Conservation (phyloP, 2,329 filamentous ascomycete genomes). For the Apiospora malaysiana region DNA sequence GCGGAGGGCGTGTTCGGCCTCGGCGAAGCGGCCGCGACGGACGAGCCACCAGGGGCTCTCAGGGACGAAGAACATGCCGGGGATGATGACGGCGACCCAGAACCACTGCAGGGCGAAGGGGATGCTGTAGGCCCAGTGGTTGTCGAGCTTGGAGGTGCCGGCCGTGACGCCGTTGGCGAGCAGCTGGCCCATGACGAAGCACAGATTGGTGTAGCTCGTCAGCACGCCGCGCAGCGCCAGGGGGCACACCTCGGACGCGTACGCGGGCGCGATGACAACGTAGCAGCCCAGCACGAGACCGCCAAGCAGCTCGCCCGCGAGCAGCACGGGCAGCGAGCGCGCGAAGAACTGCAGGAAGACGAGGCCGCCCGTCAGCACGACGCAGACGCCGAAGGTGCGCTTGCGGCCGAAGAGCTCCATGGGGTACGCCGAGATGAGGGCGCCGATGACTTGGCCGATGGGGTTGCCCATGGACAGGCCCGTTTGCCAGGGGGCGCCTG, state of each 20-base stretch:
- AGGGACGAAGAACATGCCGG: conserved; percentile 52
- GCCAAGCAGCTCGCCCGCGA: conserved; percentile 66
- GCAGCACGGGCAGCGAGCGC: conserved; percentile 57
- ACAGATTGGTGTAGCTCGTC: conserved; percentile 66
- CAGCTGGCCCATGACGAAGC: conserved; percentile 67
- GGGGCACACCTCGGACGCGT: conserved; percentile 66
- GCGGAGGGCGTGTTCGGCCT: conserved; percentile 47
- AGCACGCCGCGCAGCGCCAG: conserved; percentile 61
- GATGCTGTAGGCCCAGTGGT: conserved; percentile 57
- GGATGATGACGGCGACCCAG: conserved; percentile 52
- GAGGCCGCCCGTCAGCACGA: conserved; percentile 53
- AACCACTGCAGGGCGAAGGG: conserved; percentile 58
- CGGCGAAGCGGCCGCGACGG: conserved; percentile 46
- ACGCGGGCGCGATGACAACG: conserved; percentile 63
- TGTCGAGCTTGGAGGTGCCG: conserved; percentile 45
- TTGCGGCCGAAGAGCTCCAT: conserved; percentile 53
- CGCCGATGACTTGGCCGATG: conserved; percentile 62
- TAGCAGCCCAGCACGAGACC: conserved; percentile 68
- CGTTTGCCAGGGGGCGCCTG: conserved; percentile 55
- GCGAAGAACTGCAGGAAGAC: conserved; percentile 71
- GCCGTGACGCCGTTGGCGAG: conserved; percentile 56
- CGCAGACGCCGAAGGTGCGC: conserved; percentile 51
- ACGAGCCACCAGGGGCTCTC: conserved; percentile 59
- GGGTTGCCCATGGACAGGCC: conserved; percentile 59
- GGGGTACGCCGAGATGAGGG: conserved; percentile 54